A percentile compares a stretch with the other conserved stretches of the same genome.
These are phyloP conservation scores for Xerophyta viscosa DNA, from an alignment of 106 monocot genomes.

Conservation along the genomic window DNA sequence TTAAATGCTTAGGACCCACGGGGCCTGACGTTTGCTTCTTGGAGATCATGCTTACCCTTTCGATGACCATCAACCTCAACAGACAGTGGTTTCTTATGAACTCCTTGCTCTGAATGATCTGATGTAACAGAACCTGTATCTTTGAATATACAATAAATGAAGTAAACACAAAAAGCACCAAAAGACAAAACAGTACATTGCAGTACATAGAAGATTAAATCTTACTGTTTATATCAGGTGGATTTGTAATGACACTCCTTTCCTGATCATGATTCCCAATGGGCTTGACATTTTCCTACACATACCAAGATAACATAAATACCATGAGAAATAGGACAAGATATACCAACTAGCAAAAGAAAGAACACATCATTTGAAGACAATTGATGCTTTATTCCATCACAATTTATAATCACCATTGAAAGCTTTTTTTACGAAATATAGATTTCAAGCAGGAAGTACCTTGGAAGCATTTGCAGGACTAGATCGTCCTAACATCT, in stretches of 20 bases:
- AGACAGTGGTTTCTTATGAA: slow-evolving; percentile 15
- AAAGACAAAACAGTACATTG: not conserved
- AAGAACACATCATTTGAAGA: no score
- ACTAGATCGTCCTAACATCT: slow-evolving; percentile 26
- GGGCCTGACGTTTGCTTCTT: slow-evolving; percentile 23
- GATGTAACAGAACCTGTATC: not conserved
- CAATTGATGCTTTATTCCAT: no score
- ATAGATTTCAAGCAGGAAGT: no score
- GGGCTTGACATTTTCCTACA: slow-evolving; percentile 30
- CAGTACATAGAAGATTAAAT: not conserved
- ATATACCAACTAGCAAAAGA: no score
- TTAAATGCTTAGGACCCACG: slow-evolving; percentile 20
- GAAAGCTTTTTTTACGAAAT: no score
- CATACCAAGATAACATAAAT: no score
- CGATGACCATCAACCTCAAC: slow-evolving; percentile 18
- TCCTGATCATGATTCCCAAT: slow-evolving; percentile 23
- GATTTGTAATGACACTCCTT: slow-evolving; percentile 38
- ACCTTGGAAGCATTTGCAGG: slow-evolving; percentile 32
- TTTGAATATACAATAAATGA: not conserved
- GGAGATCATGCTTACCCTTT: slow-evolving; percentile 78
- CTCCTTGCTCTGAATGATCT: slow-evolving; percentile 26
- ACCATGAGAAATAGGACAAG: no score
- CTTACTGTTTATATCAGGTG: slow-evolving; percentile 31
- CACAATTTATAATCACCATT: no score
- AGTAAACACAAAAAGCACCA: not conserved